Conservation (phyloP, 441 rosid genomes). For the Erodium trifolium region DNA sequence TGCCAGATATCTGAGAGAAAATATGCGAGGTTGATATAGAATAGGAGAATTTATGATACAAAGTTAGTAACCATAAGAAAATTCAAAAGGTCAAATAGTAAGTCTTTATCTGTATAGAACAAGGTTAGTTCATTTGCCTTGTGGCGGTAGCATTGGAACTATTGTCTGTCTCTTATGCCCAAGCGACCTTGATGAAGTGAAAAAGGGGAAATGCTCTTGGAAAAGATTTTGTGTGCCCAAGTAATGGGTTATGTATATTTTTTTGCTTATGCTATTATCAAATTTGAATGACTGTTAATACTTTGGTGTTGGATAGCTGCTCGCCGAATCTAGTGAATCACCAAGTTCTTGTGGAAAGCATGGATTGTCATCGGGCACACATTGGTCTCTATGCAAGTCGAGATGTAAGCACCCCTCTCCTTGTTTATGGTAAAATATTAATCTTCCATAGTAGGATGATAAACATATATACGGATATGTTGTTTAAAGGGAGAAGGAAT, state of each 20-base stretch:
- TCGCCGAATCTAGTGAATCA: slow-evolving; percentile 67
- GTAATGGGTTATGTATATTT: slow-evolving; percentile 1
- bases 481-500: neutral
- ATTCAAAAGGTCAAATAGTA: neutral
- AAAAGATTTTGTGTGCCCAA: neutral
- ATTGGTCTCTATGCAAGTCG: slow-evolving; percentile 85
- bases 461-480: neutral
- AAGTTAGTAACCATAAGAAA: neutral
- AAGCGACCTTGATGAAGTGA: neutral
- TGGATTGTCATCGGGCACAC: slow-evolving; percentile 69
- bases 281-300: slow-evolving; percentile 14
- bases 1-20: neutral
- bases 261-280: neutral
- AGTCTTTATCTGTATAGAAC: neutral
- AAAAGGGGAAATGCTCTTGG: neutral
- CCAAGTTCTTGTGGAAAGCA: slow-evolving; percentile 86
- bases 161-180: neutral
- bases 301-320: slow-evolving; percentile 50
- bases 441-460: neutral
- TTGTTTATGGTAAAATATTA: slow-evolving; percentile 5
- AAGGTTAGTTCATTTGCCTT: neutral
- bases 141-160: neutral
- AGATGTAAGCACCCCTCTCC: slow-evolving; percentile 52
- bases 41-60: neutral
- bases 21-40: neutral